Percentiles rank a stretch among this genome's conserved stretches.
Conservation (phyloP, 352 stramenopile species). For the Bremia lactucae region DNA sequence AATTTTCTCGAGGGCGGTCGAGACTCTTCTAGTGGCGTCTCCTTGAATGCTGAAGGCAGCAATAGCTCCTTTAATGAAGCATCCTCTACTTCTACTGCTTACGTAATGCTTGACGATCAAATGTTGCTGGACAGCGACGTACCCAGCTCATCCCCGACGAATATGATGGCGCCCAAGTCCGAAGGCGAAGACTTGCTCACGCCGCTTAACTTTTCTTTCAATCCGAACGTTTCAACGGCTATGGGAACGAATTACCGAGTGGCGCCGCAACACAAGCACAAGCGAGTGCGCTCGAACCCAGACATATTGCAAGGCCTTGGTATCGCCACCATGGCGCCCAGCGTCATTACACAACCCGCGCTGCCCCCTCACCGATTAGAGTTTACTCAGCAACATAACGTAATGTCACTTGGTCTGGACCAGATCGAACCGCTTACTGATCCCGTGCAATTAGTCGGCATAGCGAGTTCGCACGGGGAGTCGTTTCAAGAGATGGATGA, state of each 20-base stretch:
- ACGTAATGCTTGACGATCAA: slow-evolving; percentile 24
- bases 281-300: slow-evolving; percentile 47
- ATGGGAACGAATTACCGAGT: slow-evolving; percentile 22
- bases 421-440: slow-evolving; percentile 16
- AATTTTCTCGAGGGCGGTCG: slow-evolving; percentile 23
- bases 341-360: slow-evolving; percentile 16
- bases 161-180: slow-evolving; percentile 21
- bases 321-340: slow-evolving; percentile 22
- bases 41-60: slow-evolving; percentile 1
- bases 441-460: slow-evolving; percentile 14
- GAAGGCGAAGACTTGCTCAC: slow-evolving; percentile 36
- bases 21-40: neutral
- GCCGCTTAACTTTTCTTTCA: slow-evolving; percentile 30
- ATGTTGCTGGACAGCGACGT: slow-evolving; percentile 46
- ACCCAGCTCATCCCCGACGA: slow-evolving; percentile 17
- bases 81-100: neutral
- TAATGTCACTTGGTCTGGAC: slow-evolving; percentile 24
- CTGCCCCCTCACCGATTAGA: slow-evolving; percentile 9
- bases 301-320: slow-evolving; percentile 37
- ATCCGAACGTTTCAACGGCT: slow-evolving; percentile 6
- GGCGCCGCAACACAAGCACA: slow-evolving; percentile 46
- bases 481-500: slow-evolving; percentile 48
- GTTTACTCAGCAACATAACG: slow-evolving; percentile 15
- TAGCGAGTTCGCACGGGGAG: slow-evolving; percentile 7
- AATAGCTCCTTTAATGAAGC: neutral